A percentile compares a stretch with the other conserved stretches of the same genome.
Evolutionary conservation across 495 filamentous ascomycete species (phyloP).

Genomic region (Echria macrotheca): DNA sequence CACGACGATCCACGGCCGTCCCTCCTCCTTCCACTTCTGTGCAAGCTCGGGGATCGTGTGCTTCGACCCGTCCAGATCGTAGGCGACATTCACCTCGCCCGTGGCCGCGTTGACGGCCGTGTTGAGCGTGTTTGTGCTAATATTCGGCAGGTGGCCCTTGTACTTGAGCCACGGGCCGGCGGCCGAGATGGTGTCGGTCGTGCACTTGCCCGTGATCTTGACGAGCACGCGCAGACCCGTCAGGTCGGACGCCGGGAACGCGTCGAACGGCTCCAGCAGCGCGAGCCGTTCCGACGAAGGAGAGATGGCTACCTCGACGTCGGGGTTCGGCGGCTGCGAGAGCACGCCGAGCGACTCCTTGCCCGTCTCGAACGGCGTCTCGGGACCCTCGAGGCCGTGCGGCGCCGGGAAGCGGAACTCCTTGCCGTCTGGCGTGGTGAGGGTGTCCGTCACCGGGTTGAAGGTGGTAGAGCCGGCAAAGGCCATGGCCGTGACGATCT

Average conservation of each 20-base stretch:
- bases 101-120: conserved; percentile 89
- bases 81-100: conserved; percentile 84
- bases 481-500: conserved; percentile 92
- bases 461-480: conserved; percentile 92
- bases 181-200: conserved; percentile 96
- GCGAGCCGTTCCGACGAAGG: conserved; percentile 85
- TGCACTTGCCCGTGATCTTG: conserved; percentile 96
- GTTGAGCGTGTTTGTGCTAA: conserved; percentile 92
- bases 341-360: conserved; percentile 70
- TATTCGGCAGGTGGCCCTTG: conserved; percentile 98
- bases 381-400: conserved; percentile 68
- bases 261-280: conserved; percentile 80
- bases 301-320: conserved; percentile 64
- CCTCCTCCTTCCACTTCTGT: conserved; percentile 67
- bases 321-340: conserved; percentile 60
- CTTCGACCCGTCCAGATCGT: conserved; percentile 66
- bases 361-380: conserved; percentile 71
- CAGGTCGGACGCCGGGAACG: conserved; percentile 75
- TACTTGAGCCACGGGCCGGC: conserved; percentile 98
- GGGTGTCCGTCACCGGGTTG: conserved; percentile 85
- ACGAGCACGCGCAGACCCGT: conserved; percentile 72
- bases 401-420: conserved; percentile 84
- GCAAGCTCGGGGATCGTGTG: conserved; percentile 80
- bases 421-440: conserved; percentile 75
- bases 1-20: conserved; percentile 80